Base-by-base conservation (phyloP, 1,139 yeast species). In the Geotrichum reessii region DNA sequence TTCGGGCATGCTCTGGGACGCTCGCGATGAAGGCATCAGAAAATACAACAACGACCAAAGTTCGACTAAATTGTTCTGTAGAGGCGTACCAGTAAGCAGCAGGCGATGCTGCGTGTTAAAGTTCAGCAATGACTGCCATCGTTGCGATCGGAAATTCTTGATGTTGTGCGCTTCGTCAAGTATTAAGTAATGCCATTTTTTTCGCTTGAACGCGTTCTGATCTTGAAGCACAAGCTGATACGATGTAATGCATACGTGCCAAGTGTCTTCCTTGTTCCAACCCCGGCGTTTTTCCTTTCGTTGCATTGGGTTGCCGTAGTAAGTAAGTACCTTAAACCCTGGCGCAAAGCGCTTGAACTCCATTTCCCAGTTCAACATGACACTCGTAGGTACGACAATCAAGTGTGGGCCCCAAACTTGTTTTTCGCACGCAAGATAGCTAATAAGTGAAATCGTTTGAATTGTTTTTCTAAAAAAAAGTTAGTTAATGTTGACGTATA, bases 331-430 rank as follows among this genome's bases (percentile, higher is more conserved):
- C 71, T 95, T 93, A 72, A 95, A 87, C 0, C 99, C 99, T 0
- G 99, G 99, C 0, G 98, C 98, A 78, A 95, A 95, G 66, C 96
- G 84, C 69, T 93, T 95, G 75, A 95, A 92, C 71, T 95, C 99
- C 97, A 93, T 92, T 71, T 95, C 99, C 99, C 99, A 95, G 71
- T 95, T 95, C 59, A 95, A 82, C 86, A 95, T 85, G n/a, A 95
- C 99, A 21, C 97, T 90, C 0, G 99, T 95, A 1, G 99, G 99
- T 3, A 95, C 99, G 62, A 95, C 84, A 73, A 95, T 92, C 58
- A 95, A 76, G 76, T 95, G 99, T 0, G 99, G 99, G 0, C 99
- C 99, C 99, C 99, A 93, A 33, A 87, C 81, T 61, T 89, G 89
- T 68, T 91, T 92, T 66, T 87, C 96, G 66, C 97, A 89, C 0